Conservation (phyloP, 2,329 filamentous ascomycete species). For the Monilinia fructigena region DNA sequence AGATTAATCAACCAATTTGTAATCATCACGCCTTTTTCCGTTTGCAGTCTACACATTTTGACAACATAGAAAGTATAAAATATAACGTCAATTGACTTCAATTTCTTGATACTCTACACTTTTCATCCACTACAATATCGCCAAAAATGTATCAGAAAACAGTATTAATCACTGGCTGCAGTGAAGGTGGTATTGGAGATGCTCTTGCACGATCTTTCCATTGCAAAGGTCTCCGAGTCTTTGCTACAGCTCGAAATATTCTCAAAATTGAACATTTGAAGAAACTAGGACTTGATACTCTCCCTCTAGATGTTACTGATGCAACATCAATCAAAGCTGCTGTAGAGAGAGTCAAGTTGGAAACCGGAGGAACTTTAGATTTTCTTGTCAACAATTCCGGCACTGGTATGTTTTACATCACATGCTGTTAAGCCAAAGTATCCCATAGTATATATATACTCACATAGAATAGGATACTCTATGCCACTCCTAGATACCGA, state of each 20-base stretch:
- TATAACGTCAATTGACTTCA: not conserved
- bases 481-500: slow-evolving; percentile 41
- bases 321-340: slow-evolving; percentile 41
- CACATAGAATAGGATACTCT: slow-evolving; percentile 32
- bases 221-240: slow-evolving; percentile 42
- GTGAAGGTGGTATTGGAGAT: slow-evolving; percentile 44
- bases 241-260: slow-evolving; percentile 44
- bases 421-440: slow-evolving; percentile 25
- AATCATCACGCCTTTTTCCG: not conserved
- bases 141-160: slow-evolving; percentile 27
- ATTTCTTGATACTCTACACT: not conserved
- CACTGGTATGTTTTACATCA: slow-evolving; percentile 27
- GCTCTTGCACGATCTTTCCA: slow-evolving; percentile 44
- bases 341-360: slow-evolving; percentile 38
- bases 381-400: slow-evolving; percentile 49
- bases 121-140: not conserved
- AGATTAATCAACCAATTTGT: slow-evolving; percentile 15
- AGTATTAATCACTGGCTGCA: slow-evolving; percentile 45
- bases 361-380: slow-evolving; percentile 44
- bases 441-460: not conserved
- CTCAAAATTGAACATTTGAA: slow-evolving; percentile 40
- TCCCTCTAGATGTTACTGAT: slow-evolving; percentile 45
- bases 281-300: slow-evolving; percentile 37
- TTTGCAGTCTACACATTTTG: not conserved
- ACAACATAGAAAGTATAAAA: not conserved